A percentile compares a stretch with the other conserved stretches of the same genome.
Conservation (phyloP, 805 yeast species). For the Candida xyloterini region DNA sequence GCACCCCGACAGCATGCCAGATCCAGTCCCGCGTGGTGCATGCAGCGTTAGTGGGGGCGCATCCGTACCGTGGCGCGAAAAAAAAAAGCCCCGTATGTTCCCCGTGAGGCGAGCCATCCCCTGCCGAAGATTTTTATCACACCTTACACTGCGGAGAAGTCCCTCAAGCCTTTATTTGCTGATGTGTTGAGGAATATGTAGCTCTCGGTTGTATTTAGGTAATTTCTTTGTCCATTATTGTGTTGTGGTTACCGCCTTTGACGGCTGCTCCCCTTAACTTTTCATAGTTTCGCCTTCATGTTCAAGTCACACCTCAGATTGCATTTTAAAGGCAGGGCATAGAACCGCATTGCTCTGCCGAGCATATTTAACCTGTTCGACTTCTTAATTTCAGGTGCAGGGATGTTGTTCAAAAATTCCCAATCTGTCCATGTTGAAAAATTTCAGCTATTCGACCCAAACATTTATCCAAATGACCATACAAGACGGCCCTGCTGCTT, state of each 20-base stretch:
- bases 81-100: background rate
- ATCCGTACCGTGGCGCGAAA: slow-evolving; percentile 3
- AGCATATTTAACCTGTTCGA: background rate
- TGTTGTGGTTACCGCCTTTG: no score
- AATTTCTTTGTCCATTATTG: no score
- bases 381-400: slow-evolving; percentile 2
- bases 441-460: slow-evolving; percentile 4
- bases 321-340: no score
- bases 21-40: slow-evolving; percentile 12
- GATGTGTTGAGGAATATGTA: no score
- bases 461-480: slow-evolving; percentile 1
- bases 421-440: slow-evolving; percentile 1
- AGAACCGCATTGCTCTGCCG: no score
- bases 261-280: no score
- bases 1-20: slow-evolving; percentile 13
- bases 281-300: no score
- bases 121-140: background rate
- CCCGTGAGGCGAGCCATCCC: background rate
- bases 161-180: background rate
- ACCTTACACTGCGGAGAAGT: background rate
- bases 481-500: slow-evolving; percentile 27
- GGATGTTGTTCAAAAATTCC: slow-evolving; percentile 3
- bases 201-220: no score
- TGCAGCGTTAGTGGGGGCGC: slow-evolving; percentile 4
- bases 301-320: no score